phyloP scores from a whole-genome alignment of 2,329 filamentous ascomycete genomes.

The Ophiosphaerella herpotricha region DNA sequence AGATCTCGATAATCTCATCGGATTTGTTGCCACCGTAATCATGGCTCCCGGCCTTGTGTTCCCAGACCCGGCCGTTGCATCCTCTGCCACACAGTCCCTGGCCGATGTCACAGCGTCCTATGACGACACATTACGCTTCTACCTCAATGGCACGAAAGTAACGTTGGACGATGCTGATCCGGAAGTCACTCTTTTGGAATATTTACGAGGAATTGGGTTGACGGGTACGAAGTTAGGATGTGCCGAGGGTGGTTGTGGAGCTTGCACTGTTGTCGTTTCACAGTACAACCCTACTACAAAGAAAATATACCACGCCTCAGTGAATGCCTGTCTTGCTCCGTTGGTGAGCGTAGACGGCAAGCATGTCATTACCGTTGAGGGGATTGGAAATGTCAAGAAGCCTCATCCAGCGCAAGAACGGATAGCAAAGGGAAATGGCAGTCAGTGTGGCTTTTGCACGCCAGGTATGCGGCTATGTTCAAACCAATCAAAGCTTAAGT shows the following conservation, averaged over 20 bases:
- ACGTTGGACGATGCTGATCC: constrained; percentile 86
- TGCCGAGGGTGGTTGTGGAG: constrained; percentile 94
- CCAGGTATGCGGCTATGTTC: constrained; percentile 51
- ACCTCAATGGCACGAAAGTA: constrained; percentile 90
- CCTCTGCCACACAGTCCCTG: constrained; percentile 54
- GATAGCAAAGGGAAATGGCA: constrained; percentile 88
- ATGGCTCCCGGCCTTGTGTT: constrained; percentile 64
- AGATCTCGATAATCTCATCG: too few species aligned
- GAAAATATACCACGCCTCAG: constrained; percentile 91
- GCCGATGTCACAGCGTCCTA: constrained; percentile 72
- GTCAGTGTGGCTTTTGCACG: constrained; percentile 94
- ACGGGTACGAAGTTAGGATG: constrained; percentile 97
- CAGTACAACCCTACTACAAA: constrained; percentile 92
- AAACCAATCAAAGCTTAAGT: neutral
- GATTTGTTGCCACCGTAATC: constrained; percentile 1
- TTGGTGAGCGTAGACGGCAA: constrained; percentile 94
- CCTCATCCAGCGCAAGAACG: constrained; percentile 91
- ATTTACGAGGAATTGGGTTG: constrained; percentile 86
- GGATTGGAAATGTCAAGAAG: constrained; percentile 83
- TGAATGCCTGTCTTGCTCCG: constrained; percentile 94
- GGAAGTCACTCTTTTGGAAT: constrained; percentile 89
- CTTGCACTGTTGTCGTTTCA: constrained; percentile 92
- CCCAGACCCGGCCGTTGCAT: constrained; percentile 50
- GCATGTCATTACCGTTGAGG: constrained; percentile 96
- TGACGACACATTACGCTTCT: constrained; percentile 89